A percentile compares a stretch with the other conserved stretches of the same genome.
phyloP scores from a whole-genome alignment of 2,329 filamentous ascomycete species.

The Lachnellula occidentalis region DNA sequence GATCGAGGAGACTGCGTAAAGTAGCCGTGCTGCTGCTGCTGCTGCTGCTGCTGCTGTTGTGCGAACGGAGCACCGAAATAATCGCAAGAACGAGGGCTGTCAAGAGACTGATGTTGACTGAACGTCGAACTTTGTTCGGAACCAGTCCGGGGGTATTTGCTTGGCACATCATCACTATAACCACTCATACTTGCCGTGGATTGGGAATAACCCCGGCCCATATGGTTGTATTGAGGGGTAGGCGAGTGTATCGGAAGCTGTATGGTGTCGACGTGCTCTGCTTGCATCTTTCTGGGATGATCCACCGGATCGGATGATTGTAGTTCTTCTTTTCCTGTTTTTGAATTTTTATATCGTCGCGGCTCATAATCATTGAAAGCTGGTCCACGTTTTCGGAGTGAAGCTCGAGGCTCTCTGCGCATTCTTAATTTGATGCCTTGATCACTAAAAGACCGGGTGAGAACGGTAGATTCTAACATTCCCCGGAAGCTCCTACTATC shows the following conservation, averaged over 20 bases:
- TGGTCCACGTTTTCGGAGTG: constrained; percentile 29
- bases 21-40: constrained; percentile 7
- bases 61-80: constrained; percentile 7
- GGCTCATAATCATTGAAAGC: constrained; percentile 30
- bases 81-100: constrained; percentile 9
- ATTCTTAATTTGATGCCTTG: constrained; percentile 79
- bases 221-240: constrained; percentile 7
- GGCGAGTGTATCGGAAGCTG: constrained; percentile 5
- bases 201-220: constrained; percentile 14
- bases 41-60: constrained; percentile 6
- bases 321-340: constrained; percentile 5
- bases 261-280: constrained; percentile 6
- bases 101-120: constrained; percentile 12
- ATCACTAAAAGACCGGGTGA: constrained; percentile 79
- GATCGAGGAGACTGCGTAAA: constrained; percentile 13
- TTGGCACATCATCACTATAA: constrained; percentile 14
- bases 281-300: constrained; percentile 5
- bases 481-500: constrained; percentile 68
- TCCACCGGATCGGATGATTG: constrained; percentile 10
- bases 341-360: constrained; percentile 20
- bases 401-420: constrained; percentile 70
- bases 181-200: constrained; percentile 12
- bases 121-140: constrained; percentile 18
- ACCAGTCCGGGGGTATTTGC: constrained; percentile 19
- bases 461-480: constrained; percentile 72